Evolutionary conservation across 2,329 filamentous ascomycete genomes (phyloP), one percentile per base, ranked within the genome.

Genomic region (Rhytidhysteron rufulum): DNA sequence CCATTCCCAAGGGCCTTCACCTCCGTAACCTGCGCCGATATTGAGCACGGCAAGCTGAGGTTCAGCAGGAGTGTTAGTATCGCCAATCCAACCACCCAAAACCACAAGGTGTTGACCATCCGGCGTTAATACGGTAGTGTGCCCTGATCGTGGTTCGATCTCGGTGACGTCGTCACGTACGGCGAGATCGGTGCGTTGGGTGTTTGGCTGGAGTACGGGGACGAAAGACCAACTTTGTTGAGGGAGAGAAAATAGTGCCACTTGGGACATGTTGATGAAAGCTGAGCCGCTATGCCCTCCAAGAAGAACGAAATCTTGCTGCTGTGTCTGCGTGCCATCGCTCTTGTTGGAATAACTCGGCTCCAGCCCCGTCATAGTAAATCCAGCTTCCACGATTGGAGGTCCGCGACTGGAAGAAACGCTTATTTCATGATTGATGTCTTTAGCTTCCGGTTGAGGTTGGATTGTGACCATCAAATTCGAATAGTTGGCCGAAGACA

Each of bases 221-320:
- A 94, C 71, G 60, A 91, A 96, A 20, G 80, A 84, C 91, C 91
- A 97, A 39, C 79, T 83, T 57, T 89, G 82, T 55, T 94, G 85
- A 0, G 91, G 91, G 5, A 96, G 71, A 39, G 82, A 90, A 74
- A 90, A 95, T 2, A 96, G 71, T 0, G 89, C 91, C 1, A 91
- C 80, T 31, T 88, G 87, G 41, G 88, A 94, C 85, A 95, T 96
- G 62, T 96, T 95, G 68, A 96, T 83, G 59, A 95, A 96, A 0
- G 89, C 90, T 13, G 72, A 66, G 51, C 80, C 74, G 0, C 89
- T 95, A 60, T 96, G 89, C 1, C 91, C 91, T 30, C 90, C 91
- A 13, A 96, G 70, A 17, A 96, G 68, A 10, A 95, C 79, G 50
- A 88, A 91, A 52, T 83, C 83, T 47, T 85, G 82, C 58, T 90